Base-by-base conservation (phyloP, 225 moss, liverwort and hornwort genomes). In the Asterella californica region DNA sequence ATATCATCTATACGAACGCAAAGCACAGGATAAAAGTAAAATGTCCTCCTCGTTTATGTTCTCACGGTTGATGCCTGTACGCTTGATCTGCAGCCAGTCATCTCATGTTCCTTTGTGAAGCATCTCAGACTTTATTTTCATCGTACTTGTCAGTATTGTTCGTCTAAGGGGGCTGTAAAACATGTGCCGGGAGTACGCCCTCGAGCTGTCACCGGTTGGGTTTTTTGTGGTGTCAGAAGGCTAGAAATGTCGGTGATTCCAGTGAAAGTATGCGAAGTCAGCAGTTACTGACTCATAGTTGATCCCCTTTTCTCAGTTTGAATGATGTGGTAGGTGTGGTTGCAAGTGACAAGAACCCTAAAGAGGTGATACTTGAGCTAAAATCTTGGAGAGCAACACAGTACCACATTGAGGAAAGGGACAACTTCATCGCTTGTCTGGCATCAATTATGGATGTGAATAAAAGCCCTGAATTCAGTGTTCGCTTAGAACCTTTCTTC, bases 371-470 rank as follows among this genome's bases (percentile, higher is more conserved):
- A 67, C 85, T 99, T 32, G 97, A 99, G 88, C 93, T 95, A 24
- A 91, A 93, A 83, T 87, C 97, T 83, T 99, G 97, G 97, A 92
- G 97, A 79, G 74, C 93, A 81, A 99, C 93, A 24, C 92, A 89
- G 68, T 99, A 99, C 81, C 88, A 89, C 81, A 79, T 99, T 70
- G 92, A 90, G 76, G 88, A 89, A 29, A 95, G 92, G 87, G 93
- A 99, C 72, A 87, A 95, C 79, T 95, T 99, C 78, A 88, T 95
- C 82, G 93, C 97, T 21, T 95, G 90, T 84, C 85, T 99, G 83
- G 88, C 92, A 67, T 89, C 90, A 79, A 80, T 99, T 55, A 91
- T 99, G 92, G 90, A 92, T 77, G 83, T 77, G 54, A 89, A 88
- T 70, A 99, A 87, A 89, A 92, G 89, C 45, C 82, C 86, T 46